Base-by-base conservation (phyloP, 2,329 filamentous ascomycete species). In the Berkeleyomyces basicola region DNA sequence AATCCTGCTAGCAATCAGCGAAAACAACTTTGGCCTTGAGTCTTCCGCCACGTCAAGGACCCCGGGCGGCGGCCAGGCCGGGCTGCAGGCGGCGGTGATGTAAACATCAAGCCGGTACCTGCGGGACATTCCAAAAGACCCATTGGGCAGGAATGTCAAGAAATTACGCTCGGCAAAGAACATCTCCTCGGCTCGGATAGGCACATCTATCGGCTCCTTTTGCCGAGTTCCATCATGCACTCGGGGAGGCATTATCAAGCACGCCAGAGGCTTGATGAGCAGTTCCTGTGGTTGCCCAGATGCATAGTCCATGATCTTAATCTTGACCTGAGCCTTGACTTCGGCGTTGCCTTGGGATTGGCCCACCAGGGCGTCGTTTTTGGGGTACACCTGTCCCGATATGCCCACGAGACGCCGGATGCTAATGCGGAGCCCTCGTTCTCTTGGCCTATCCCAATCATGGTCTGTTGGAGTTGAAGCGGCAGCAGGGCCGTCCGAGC, bases 1-100 rank as follows among this genome's bases (percentile, higher is more conserved):
- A 23, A 61, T 53, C 2, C 60, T 49, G 33, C 55, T 64, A 39
- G 42, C 65, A 61, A 57, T 58, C 16, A 63, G 65, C 36, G 61
- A 58, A 40, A 49, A 60, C 43, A 33, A 46, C 51, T 47, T 44
- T 47, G 42, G 49, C 33, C 16, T 60, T 58, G 57, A 63, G 31
- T 42, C 49, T 57, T 59, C 40, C 16, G 46, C 31, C 7, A 55
- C 43, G 6, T 59, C 39, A 11, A 59, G 70, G 66, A 39, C 67
- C 33, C 77, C 74, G 11, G 77, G 68, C 0, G 81, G 81, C 3
- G 81, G 81, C 81, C 81, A 83, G 44, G 72, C 72, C 9, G 72
- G 71, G 61, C 76, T 74, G 53, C 75, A 75, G 4, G 75, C 75
- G 7, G 79, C 77, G 67, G 80, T 78, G 14, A 83, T 70, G 67